Evolutionary conservation across 108 stramenopile species (phyloP), one percentile per base, ranked within the genome.

Genomic region (Poteriospumella lacustris): DNA sequence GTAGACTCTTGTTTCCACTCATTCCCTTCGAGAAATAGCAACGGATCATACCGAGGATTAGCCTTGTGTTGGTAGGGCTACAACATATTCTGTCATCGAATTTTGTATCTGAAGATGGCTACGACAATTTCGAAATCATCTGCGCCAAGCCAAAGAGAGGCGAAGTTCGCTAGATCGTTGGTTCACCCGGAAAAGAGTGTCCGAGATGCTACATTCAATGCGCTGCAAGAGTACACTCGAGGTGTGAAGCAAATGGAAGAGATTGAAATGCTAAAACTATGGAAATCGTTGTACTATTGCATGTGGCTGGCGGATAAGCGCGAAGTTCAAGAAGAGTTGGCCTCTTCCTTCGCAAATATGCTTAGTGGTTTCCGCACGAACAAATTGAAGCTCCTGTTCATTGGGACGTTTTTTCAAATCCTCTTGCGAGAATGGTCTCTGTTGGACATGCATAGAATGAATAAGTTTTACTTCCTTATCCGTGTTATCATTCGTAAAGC

Each of bases 231-330:
- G 5, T 67, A 67, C 40, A 26, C 31, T 56, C 47, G 33, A 73
- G 12, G 9, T 29, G 33, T 42, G 38, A 73, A 58, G 34, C 1
- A 1, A 31, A 9, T 93, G 39, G 89, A 87, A 24, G 90, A 92
- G 73, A 58, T 94, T 68, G 95, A 95, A 82, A 78, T 93, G 72
- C 62, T 95, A 77, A 93, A 92, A 79, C 85, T 95, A 40, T 93
- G 92, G 93, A 95, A 95, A 84, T 90, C 90, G 33, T 78, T 95
- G 62, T 95, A 91, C 91, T 91, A 91, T 68, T 92, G 92, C 44
- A 80, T 95, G 42, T 95, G 92, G 84, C 87, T 95, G 89, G 89
- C 89, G 0, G 95, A 95, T 68, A 91, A 92, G 77, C 89, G 79
- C 40, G 88, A 91, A 0, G 92, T 95, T 36, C 95, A 95, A 79